Base-by-base conservation (phyloP, 768 basidiomycete species). In the Neoboletus magnificus region DNA sequence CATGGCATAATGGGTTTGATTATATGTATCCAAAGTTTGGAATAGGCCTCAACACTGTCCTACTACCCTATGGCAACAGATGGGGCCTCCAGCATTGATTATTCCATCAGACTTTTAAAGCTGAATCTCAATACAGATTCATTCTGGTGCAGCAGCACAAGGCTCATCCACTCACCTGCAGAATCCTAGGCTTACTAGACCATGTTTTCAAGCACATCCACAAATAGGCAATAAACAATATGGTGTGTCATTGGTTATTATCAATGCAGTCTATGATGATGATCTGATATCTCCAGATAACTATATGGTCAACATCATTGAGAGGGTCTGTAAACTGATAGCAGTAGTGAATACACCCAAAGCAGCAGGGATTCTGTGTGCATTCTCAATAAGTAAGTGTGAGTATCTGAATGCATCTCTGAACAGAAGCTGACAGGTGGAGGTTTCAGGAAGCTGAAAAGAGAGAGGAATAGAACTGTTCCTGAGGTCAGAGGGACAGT, bases 31-130 rank as follows among this genome's bases (percentile, higher is more conserved):
- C 30, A 40, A 64, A 59, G 18, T 66, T 61, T n/a, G 65, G 62
- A 18, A 16, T 56, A n/a, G 62, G 30, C 2, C 62, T 64, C 27
- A 59, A 59, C 37, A 55, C 60, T 2, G 29, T 36, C 9, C 18
- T 64, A 10, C 40, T 62, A 58, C 54, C 53, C 3, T 66, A 66
- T 37, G 60, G 65, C 3, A 44, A 52, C 4, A 52, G 54, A 46
- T 66, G 65, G 65, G 58, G 59, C 13, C 56, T 55, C 15, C 63
- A 63, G 15, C 50, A 54, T 23, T 55, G 45, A 48, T 62, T 68
- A 23, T 57, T 65, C 23, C 66, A 65, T 40, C 57, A 59, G 16
- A 57, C 48, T 3, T 60, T 65, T 22, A 60, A 51, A 41, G 39
- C 52, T 1, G 55, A 57, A 2, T 37, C 57, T 1, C 42, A 40